Percentiles rank a stretch among this genome's conserved stretches.
Conservation (phyloP, 257 asterid species). For the Datura wrightii region DNA sequence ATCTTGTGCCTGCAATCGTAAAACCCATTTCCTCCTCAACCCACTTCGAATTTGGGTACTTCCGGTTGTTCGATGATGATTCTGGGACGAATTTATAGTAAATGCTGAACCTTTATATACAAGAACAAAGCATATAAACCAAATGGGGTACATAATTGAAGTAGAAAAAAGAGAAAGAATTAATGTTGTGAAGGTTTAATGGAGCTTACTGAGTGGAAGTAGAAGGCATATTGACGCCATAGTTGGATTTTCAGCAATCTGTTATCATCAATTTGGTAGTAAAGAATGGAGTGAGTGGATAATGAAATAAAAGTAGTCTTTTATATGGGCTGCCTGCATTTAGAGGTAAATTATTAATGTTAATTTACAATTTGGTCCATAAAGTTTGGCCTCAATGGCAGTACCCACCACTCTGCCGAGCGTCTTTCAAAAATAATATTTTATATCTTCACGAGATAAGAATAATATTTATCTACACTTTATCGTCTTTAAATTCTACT, state of each 20-base stretch:
- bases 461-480: not conserved
- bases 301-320: conserved; percentile 6
- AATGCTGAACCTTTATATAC: conserved; percentile 48
- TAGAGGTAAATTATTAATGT: not conserved
- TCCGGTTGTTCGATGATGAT: conserved; percentile 42
- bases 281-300: not conserved
- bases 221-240: conserved; percentile 56
- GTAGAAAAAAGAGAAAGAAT: not conserved
- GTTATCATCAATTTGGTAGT: conserved; percentile 37
- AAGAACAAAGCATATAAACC: not conserved
- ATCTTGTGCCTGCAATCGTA: not conserved
- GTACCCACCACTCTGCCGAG: not conserved
- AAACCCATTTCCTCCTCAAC: conserved; percentile 13
- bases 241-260: conserved; percentile 27
- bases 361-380: not conserved
- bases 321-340: not conserved
- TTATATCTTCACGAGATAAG: not conserved
- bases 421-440: rapidly evolving
- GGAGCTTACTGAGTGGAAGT: conserved; percentile 51
- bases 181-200: not conserved
- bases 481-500: not conserved
- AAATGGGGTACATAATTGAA: not conserved
- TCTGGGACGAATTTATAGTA: conserved; percentile 36
- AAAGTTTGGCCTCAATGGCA: not conserved
- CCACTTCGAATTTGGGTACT: conserved; percentile 32